phyloP scores from a whole-genome alignment of 148 eudicot species.

The Camellia japonica region DNA sequence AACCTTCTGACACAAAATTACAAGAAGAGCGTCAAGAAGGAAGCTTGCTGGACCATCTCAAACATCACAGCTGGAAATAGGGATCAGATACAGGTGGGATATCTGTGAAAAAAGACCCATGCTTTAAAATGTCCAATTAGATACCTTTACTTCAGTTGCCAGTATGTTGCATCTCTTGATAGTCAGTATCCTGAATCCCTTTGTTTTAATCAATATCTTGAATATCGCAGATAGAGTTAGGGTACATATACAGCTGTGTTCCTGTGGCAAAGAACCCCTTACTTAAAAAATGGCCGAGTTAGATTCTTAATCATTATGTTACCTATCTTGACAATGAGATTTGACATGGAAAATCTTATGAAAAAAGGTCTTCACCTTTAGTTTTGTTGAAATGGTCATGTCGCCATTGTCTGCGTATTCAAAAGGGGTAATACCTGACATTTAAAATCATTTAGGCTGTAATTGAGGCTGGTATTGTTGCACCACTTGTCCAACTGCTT shows the following conservation, averaged over 20 bases:
- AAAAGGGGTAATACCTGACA: neutral
- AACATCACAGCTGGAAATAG: slow-evolving; percentile 89
- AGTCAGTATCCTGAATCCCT: neutral
- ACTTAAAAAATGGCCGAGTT: too few relatives aligned
- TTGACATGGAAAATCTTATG: neutral
- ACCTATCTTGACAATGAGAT: neutral
- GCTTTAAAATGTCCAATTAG: neutral
- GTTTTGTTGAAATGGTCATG: neutral
- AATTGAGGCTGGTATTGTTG: slow-evolving; percentile 60
- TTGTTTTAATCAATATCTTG: neutral
- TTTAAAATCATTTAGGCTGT: slow-evolving; percentile 44
- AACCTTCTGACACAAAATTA: slow-evolving; percentile 55
- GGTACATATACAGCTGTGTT: neutral
- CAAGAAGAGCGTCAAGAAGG: slow-evolving; percentile 86
- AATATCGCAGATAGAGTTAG: neutral
- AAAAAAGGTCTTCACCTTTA: neutral
- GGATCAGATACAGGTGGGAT: slow-evolving; percentile 78
- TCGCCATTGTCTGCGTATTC: neutral
- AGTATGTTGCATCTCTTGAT: neutral
- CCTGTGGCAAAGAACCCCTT: neutral
- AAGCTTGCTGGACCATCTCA: slow-evolving; percentile 95
- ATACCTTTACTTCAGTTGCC: neutral
- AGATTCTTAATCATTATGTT: neutral
- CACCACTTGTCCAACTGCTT: slow-evolving; percentile 67
- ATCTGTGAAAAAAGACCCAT: neutral